Evolutionary conservation across 768 basidiomycete genomes (phyloP), one percentile per base, ranked within the genome.

Genomic region (Coprinopsis sp.): DNA sequence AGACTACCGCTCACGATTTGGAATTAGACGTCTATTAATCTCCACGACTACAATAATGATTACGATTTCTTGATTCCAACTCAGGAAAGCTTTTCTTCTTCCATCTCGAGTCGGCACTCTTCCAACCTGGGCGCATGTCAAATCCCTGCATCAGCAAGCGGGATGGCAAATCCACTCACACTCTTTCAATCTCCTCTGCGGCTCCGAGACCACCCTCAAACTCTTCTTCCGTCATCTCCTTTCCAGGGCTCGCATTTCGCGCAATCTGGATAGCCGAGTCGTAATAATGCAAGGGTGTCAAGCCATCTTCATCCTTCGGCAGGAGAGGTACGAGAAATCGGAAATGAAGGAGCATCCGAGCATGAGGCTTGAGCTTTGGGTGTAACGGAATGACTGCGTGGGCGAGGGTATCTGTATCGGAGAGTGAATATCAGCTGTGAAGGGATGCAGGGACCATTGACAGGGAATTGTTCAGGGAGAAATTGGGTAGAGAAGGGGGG

Each of bases 341-440:
- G 58, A 89, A 86, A 60, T 90, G 87, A 61, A 87, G 81, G 38
- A 84, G 69, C 83, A 90, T 83, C 52, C 87, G 81, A 3, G 74
- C 73, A 60, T 87, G 82, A 2, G 87, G 86, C 53, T 83, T 82
- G 55, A 85, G 62, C 14, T 66, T 56, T 11, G 87, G 89, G 44
- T 86, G 78, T 29, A 78, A 76, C 23, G 88, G 88, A 50, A 91
- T 85, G 31, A 90, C 75, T 38, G 76, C 61, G 53, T 81, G 87
- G 23, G 87, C 84, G 37, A 85, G 72, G 8, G 66, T 66, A 62
- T 91, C 88, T 90, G 55, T 19, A 5, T 6, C 21, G 43, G 25
- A 16, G 16, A 16, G 14, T 11, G 30, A 21, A 27, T 44, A 31
- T 13, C n/a, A 27, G 33, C 21, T 1, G 33, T 34, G 21, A 21